phyloP scores from a whole-genome alignment of 2,329 filamentous ascomycete species.

The Colletotrichum phormii region DNA sequence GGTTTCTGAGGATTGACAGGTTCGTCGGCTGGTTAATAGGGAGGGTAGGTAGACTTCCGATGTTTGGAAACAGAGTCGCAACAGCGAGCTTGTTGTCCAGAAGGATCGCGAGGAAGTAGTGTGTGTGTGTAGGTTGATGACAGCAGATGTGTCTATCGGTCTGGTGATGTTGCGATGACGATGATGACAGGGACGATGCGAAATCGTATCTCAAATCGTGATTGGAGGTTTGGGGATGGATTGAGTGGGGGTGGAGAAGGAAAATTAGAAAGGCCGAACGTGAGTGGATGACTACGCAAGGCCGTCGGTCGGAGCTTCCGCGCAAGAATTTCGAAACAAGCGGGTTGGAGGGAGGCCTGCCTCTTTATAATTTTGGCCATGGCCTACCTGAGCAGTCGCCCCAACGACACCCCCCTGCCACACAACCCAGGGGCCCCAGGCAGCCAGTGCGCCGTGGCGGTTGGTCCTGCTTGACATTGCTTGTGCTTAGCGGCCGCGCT shows the following conservation, averaged over 20 bases:
- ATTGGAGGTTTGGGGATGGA: conserved; percentile 38
- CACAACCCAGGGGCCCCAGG: conserved; percentile 32
- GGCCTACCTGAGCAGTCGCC: conserved; percentile 51
- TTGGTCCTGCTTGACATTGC: conserved; percentile 52
- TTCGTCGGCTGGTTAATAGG: conserved; percentile 24
- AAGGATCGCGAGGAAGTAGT: background rate
- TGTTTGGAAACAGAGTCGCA: background rate
- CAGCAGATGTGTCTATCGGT: background rate
- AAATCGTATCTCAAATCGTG: conserved; percentile 34
- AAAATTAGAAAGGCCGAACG: conserved; percentile 58
- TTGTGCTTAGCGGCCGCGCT: conserved; percentile 51
- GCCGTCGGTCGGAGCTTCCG: conserved; percentile 68
- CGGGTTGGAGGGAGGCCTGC: conserved; percentile 64
- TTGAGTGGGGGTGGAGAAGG: conserved; percentile 45
- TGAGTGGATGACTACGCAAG: conserved; percentile 59
- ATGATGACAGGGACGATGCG: conserved; percentile 17
- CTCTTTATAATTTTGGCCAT: conserved; percentile 68
- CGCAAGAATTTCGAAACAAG: conserved; percentile 61
- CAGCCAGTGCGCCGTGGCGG: conserved; percentile 54
- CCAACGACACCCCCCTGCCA: conserved; percentile 52
- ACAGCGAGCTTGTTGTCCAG: conserved; percentile 4
- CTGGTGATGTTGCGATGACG: conserved; percentile 17
- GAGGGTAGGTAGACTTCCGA: conserved; percentile 20
- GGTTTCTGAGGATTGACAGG: conserved; percentile 18
- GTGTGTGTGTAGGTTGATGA: background rate